Evolutionary conservation across 345 rosid genomes (phyloP).

Genomic region (Mallotus nudiflorus): DNA sequence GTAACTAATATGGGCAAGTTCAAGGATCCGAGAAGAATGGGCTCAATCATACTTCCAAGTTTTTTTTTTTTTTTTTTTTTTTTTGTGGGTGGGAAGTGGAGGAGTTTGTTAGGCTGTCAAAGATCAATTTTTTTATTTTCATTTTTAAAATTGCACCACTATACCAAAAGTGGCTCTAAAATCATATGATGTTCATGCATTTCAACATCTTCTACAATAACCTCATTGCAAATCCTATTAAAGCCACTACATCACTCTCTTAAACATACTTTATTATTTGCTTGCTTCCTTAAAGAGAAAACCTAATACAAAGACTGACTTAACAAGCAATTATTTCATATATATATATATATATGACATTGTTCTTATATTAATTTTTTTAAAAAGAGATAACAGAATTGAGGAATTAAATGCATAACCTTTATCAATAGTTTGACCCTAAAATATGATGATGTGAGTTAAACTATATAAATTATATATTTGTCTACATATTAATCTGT

Average conservation of each 20-base stretch:
- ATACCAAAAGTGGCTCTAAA: neutral
- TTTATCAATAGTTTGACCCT: too few species aligned
- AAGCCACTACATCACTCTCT: neutral
- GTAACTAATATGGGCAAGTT: constrained; percentile 62
- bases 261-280: neutral
- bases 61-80: too few species aligned
- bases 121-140: neutral
- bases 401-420: too few species aligned
- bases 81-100: constrained; percentile 28
- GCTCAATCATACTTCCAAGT: constrained; percentile 8
- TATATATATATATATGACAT: too few species aligned
- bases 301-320: neutral
- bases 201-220: constrained; percentile 1
- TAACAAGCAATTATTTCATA: too few species aligned
- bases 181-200: neutral
- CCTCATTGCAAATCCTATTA: neutral
- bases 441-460: too few species aligned
- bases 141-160: neutral
- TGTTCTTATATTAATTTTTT: too few species aligned
- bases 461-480: too few species aligned
- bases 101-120: constrained; percentile 22
- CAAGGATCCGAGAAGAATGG: constrained; percentile 43
- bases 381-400: too few species aligned
- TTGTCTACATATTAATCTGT: too few species aligned
- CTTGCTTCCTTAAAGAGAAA: neutral